Evolutionary conservation across 352 stramenopile genomes (phyloP), one percentile per base, ranked within the genome.

Genomic region (Globisporangium radiosum): DNA sequence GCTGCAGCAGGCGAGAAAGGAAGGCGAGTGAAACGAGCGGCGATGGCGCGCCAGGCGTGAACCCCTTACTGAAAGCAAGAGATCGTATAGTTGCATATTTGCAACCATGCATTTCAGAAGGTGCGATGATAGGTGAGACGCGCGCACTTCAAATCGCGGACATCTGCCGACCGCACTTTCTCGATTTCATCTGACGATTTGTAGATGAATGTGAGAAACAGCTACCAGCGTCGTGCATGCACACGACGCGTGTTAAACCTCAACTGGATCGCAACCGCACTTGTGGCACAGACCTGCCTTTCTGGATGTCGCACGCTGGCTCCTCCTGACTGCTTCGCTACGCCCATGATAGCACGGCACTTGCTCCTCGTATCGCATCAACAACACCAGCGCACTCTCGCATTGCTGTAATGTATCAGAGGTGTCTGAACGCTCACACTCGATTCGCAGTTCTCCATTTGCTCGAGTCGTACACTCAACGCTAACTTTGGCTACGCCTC

Each of bases 1-100:
- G 13, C 14, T 49, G 45, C n/a, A 5, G 45, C 19, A 7, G 45
- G n/a, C 45, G 15, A n/a, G 13, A 49, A 25, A 25, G n/a, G 6
- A 49, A 25, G 19, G 45, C 45, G 40, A 44, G 40, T 13, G 40
- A 49, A 49, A 49, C 45, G 45, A 49, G 45, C 45, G 45, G 45
- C 45, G 45, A 49, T 19, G 45, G 19, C 17, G 45, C 45, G n/a
- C 5, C 19, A 15, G 7, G 45, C 13, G n/a, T n/a, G 7, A 25
- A 1, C 11, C 1, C 45, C 17, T 19, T 49, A 49, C 14, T 19
- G 7, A 33, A 19, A 19, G 4, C 45, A 49, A 49, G 42, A 45
- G 42, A 45, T 45, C 42, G 42, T 14, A 2, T 2, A n/a, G 42
- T 13, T 45, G 42, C 45, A 49, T 19, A 19, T 9, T 25, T 25